Base-by-base conservation (phyloP, 306 rosid species). In the Rubus parviflorus region DNA sequence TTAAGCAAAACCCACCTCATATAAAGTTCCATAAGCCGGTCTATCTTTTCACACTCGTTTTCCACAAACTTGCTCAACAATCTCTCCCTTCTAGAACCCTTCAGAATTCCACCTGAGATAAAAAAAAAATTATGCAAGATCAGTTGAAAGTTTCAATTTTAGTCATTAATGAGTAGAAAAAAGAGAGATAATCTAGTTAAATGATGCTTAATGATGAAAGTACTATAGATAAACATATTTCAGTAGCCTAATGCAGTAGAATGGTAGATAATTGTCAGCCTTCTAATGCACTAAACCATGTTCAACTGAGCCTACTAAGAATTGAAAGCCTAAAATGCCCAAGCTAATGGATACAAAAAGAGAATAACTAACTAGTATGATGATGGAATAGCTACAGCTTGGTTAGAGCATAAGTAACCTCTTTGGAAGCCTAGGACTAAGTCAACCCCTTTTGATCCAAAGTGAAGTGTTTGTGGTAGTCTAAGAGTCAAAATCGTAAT, bases 21-120 rank as follows among this genome's bases (percentile, higher is more conserved):
- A 84, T 89, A 90, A 54, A 94, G 92, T 85, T 94, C 98, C 97
- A 94, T 92, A 78, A 94, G 89, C 70, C 97, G 87, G 79, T 94
- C 98, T 81, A 92, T 92, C 88, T 94, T 94, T 82, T 94, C 98
- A 69, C 97, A 94, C 72, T 94, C 98, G 60, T 87, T 90, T 82
- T 94, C 98, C 58, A 94, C 91, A 82, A 90, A 94, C 83, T 94
- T 94, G 78, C 97, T 89, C 54, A 94, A 89, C 77, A 94, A 79
- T 85, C 98, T 88, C 37, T 94, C 98, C 86, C 93, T 90, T 83
- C 97, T 94, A 41, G 98, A 87, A 77, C 97, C 98, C 89, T 97
- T 90, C 79, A 88, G 73, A 84, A 94, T 92, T 79, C 96, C 98
- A 89, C 97, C 98, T 94, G 93, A 52, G 57, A 81, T 47, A 12